Evolutionary conservation across 78 protist genomes (phyloP).

Genomic region (Tieghemostelium lacteum): DNA sequence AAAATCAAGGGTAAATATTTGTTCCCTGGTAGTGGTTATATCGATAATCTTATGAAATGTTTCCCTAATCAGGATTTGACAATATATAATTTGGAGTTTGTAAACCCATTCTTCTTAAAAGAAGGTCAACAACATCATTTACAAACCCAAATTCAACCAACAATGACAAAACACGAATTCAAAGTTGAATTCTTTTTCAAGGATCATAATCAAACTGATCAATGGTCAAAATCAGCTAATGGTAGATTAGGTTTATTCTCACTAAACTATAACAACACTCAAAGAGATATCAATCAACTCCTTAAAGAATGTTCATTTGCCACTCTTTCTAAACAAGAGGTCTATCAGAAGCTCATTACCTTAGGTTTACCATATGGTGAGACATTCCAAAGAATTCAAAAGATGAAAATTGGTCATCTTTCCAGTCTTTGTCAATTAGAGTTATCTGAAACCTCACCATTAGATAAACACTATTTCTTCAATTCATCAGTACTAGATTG

Average conservation of each 20-base stretch:
- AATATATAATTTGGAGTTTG: constrained; percentile 17
- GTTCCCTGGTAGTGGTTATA: constrained; percentile 18
- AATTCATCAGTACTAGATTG: constrained; percentile 14
- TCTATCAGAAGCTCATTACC: constrained; percentile 18
- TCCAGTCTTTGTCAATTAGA: constrained; percentile 1
- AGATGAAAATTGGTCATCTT: constrained; percentile 8
- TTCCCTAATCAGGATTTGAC: constrained; percentile 14
- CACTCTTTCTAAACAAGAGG: constrained; percentile 15
- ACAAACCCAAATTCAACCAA: constrained; percentile 21
- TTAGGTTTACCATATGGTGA: constrained; percentile 32
- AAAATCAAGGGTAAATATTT: neutral
- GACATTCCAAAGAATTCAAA: constrained; percentile 13
- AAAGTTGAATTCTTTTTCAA: constrained; percentile 31
- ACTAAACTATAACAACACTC: neutral
- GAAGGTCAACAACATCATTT: constrained; percentile 28
- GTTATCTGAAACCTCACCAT: neutral
- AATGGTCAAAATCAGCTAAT: constrained; percentile 25
- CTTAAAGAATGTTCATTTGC: constrained; percentile 20
- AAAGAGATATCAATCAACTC: neutral
- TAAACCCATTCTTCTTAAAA: constrained; percentile 26
- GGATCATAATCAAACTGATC: constrained; percentile 19
- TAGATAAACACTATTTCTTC: constrained; percentile 4
- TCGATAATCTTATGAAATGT: constrained; percentile 1
- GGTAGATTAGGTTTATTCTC: neutral
- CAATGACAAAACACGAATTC: neutral